Evolutionary conservation across 257 asterid genomes (phyloP).

Genomic region (Gardenia jasminoides): DNA sequence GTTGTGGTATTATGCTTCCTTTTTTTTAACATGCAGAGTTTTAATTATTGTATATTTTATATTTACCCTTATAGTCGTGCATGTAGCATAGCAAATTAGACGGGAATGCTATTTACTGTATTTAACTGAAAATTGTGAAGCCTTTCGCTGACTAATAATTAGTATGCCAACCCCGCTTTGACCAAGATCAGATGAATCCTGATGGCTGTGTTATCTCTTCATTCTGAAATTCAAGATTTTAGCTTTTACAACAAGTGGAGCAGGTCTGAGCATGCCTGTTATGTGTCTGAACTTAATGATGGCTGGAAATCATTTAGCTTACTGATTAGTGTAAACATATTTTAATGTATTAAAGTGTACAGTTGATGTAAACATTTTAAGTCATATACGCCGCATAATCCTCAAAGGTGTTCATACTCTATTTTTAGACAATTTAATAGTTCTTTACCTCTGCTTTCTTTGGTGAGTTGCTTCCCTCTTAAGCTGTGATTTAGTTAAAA

Average conservation of each 20-base stretch:
- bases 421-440: neutral
- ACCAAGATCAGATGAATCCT: neutral
- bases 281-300: neutral
- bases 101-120: neutral
- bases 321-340: neutral
- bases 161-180: neutral
- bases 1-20: too few relatives aligned
- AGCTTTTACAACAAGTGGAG: neutral
- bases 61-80: neutral
- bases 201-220: neutral
- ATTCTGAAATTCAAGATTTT: neutral
- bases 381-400: neutral
- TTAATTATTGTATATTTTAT: too few relatives aligned
- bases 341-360: neutral
- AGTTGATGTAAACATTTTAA: neutral
- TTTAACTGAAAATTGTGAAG: neutral
- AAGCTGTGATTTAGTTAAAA: neutral
- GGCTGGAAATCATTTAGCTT: neutral
- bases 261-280: neutral
- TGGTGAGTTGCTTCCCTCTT: neutral
- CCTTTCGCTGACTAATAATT: neutral
- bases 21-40: too few relatives aligned
- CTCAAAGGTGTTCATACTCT: neutral
- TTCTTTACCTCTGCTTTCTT: neutral
- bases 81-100: neutral